Percentiles rank a stretch among this genome's conserved stretches.
Conservation (phyloP, 192 early-diverging fungal species). For the Backusella tuberculispora region DNA sequence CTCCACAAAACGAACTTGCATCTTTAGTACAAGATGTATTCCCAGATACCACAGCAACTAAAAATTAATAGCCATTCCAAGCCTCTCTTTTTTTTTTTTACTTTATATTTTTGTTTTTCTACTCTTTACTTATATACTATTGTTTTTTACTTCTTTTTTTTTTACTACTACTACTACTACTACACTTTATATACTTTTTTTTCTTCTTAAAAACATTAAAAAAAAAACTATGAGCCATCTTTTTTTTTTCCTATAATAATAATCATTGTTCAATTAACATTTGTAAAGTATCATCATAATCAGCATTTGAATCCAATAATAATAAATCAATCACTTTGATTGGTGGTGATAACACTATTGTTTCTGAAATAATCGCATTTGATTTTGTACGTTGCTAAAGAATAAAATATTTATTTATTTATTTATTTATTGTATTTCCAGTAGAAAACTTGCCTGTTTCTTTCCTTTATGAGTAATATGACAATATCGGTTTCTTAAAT, state of each 20-base stretch:
- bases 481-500: not conserved
- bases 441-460: not conserved
- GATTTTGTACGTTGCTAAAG: slow-evolving; percentile 1
- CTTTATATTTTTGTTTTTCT: not conserved
- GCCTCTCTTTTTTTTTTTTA: not conserved
- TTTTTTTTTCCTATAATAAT: not conserved
- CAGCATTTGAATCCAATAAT: not conserved
- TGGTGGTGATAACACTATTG: not conserved
- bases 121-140: not conserved
- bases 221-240: not conserved
- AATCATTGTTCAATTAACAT: not conserved
- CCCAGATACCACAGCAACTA: slow-evolving; percentile 22
- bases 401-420: not conserved
- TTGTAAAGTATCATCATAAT: not conserved
- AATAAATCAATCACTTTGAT: not conserved
- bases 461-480: not conserved
- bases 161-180: slow-evolving; percentile 10
- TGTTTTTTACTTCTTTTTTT: slow-evolving; percentile 5
- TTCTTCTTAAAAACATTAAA: slow-evolving; percentile 4
- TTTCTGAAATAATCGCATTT: not conserved
- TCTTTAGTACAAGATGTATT: slow-evolving; percentile 39
- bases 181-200: slow-evolving; percentile 18
- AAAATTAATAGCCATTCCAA: not conserved
- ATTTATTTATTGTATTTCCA: not conserved
- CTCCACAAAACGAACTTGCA: slow-evolving; percentile 34